Evolutionary conservation across 768 basidiomycete genomes (phyloP), one percentile per base, ranked within the genome.

Genomic region (Royoungia palumana): DNA sequence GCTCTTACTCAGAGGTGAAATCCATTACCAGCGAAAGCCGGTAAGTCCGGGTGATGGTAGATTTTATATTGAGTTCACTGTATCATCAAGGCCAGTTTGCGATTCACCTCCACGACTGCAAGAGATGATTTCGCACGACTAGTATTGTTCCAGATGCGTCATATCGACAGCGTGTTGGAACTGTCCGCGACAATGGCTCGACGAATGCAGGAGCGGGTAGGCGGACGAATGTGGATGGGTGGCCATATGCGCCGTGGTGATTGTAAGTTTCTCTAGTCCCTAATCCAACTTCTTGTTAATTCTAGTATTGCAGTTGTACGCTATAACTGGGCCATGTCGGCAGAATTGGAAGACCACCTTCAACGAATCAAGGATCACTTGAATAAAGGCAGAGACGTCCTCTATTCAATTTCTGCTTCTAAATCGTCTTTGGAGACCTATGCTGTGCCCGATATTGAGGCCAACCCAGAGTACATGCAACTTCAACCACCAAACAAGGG

Each of bases 241-340:
- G 70, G 66, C 7, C 72, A 74, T 38, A 74, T 75, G 73, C 71
- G 72, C 17, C 69, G 72, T 21, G 72, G 72, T 39, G 72, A 74
- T 38, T 74, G 71, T 74, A 41, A 64, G 69, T 55, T 40, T 28
- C 13, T 41, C 21, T 22, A 30, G 7, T 12, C 20, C 16, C 1
- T 25, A 3, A 27, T 25, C 6, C 13, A 27, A 19, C 16, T 7
- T 25, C 8, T 4, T 1, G 9, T 36, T 54, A n/a, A 51, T n/a
- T 6, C 34, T 21, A 44, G 25, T 21, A 13, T 17, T 35, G 24
- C 46, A 64, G 70, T 69, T 21, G 58, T 71, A 30, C 62, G 64
- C 17, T 50, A 63, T 35, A 53, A 57, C 32, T 75, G 72, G 70
- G 66, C 20, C 21, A 71, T 71, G 72, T 64, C 70, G 27, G 34